Base-by-base conservation (phyloP, 2,329 filamentous ascomycete species). In the Westerdykella ornata region DNA sequence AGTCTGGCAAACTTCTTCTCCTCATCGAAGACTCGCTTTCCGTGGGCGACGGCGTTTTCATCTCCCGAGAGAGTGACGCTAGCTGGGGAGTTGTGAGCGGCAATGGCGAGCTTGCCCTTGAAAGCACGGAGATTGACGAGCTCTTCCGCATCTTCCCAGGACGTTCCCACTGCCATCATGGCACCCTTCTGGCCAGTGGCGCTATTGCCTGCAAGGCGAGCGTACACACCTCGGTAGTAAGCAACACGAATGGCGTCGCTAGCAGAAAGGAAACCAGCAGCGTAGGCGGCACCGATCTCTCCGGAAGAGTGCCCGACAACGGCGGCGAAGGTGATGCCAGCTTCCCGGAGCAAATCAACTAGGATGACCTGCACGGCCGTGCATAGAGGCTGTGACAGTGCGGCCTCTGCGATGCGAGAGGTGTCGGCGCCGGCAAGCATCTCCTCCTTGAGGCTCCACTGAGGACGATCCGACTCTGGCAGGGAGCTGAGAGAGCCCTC, bases 231-330 rank as follows among this genome's bases (percentile, higher is more conserved):
- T 1, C 56, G 47, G 28, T 51, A 52, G 20, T 57, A 59, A 1
- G 56, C 52, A 32, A 55, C 43, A 0, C 39, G 29, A 14, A 53
- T 48, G 1, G 57, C 56, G n/a, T 49, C 46, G 4, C 16, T 8
- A 7, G 29, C 36, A 3, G 47, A 54, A 1, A 44, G 16, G 34
- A 14, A 52, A 9, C 53, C 61, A 26, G 52, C 59, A 4, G 57
- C 59, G 13, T 69, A 68, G 2, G 63, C 54, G 1, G 67, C 67
- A 0, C 60, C 67, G 9, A 69, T 66, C 39, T 71, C 68, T 5
- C 68, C 68, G 5, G 66, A 60, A 0, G 64, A 68, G 40, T 72
- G 68, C 1, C 69, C 68, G 7, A 71, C 60, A 1, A 69, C 56
- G 0, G 62, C 62, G 7, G 49, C 17, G 0, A 67, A 59, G 0